Conservation (phyloP, 2,329 filamentous ascomycete species). For the Diaporthe sp. region DNA sequence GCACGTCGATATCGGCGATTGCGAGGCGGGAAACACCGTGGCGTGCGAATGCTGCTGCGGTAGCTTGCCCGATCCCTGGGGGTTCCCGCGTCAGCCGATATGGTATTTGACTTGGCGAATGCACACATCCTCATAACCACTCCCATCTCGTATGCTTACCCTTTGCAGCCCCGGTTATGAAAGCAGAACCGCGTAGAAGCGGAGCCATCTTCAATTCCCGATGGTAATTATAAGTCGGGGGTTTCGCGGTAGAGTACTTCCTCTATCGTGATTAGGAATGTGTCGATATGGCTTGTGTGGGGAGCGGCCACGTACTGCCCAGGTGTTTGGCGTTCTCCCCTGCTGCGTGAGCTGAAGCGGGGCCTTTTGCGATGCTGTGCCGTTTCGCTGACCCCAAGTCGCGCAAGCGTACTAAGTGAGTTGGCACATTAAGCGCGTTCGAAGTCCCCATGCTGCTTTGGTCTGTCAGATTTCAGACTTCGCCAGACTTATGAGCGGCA, state of each 20-base stretch:
- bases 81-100: not conserved
- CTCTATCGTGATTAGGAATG: not conserved
- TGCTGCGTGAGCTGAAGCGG: not conserved
- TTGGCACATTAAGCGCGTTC: not conserved
- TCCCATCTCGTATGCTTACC: not conserved
- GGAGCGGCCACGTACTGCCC: not conserved
- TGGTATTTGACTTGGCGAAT: not conserved
- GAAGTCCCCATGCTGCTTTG: not conserved
- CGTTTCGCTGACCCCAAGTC: not conserved
- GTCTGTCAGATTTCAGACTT: too few relatives aligned
- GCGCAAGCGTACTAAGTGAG: not conserved
- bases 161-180: conserved; percentile 20
- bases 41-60: not conserved
- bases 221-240: not conserved
- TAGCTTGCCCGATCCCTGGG: not conserved
- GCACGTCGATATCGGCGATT: not conserved
- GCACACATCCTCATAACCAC: not conserved
- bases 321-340: not conserved
- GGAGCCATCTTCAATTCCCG: not conserved
- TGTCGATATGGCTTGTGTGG: not conserved
- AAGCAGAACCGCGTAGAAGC: not conserved
- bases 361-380: not conserved
- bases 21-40: conserved; percentile 10
- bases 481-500: not conserved
- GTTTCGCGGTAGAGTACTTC: too few relatives aligned